Evolutionary conservation across 2,329 filamentous ascomycete species (phyloP).

Genomic region (Aspergillus quadrilineatus): DNA sequence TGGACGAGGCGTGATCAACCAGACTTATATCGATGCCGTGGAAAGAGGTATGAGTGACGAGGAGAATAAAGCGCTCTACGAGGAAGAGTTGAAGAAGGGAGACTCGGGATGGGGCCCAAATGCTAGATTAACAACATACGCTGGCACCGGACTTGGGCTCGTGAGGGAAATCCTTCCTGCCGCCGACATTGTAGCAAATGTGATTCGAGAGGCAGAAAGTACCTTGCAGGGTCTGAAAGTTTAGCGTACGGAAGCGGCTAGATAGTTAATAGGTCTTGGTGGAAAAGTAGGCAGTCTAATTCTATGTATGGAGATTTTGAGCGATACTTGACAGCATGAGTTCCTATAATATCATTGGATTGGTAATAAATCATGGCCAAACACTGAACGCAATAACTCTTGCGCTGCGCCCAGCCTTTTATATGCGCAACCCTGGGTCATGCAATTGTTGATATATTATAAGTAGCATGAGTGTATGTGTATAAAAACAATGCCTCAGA

Average conservation of each 20-base stretch:
- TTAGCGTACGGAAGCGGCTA: too few relatives aligned
- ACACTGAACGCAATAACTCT: constrained; percentile 8
- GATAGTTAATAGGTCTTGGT: too few relatives aligned
- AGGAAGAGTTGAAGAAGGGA: constrained; percentile 51
- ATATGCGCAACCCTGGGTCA: constrained; percentile 2
- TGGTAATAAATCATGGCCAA: constrained; percentile 16
- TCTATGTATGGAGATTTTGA: too few relatives aligned
- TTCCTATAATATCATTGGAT: background rate
- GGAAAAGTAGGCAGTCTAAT: too few relatives aligned
- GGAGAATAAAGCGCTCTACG: constrained; percentile 45
- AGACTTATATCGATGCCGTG: constrained; percentile 48
- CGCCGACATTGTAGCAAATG: constrained; percentile 52
- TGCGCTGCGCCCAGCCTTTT: background rate
- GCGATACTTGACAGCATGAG: background rate
- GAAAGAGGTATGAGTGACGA: constrained; percentile 39
- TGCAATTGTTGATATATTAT: constrained; percentile 4
- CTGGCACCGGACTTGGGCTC: constrained; percentile 61
- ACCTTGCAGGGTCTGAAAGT: constrained; percentile 14
- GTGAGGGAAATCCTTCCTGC: constrained; percentile 53
- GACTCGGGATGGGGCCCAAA: constrained; percentile 54
- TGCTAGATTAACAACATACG: constrained; percentile 62
- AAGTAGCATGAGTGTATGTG: constrained; percentile 11
- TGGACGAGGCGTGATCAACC: constrained; percentile 59
- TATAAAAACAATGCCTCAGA: constrained; percentile 2
- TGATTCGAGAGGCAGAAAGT: constrained; percentile 40